Evolutionary conservation across 2,329 filamentous ascomycete species (phyloP).

Genomic region (Cytospora piceicola): DNA sequence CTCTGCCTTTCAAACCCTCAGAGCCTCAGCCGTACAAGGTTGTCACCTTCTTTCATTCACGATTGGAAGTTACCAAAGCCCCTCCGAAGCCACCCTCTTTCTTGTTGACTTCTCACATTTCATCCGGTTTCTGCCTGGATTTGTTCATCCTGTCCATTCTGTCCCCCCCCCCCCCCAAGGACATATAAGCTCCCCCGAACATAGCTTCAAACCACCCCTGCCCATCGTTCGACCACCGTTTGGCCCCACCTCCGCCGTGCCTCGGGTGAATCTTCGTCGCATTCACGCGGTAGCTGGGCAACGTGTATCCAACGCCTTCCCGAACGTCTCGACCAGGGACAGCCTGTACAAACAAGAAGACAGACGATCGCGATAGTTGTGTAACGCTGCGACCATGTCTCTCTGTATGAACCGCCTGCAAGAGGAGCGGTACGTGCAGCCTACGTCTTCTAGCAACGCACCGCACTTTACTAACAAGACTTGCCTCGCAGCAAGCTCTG

Average conservation of each 20-base stretch:
- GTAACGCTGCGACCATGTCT: slow-evolving; percentile 63
- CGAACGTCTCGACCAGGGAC: neutral
- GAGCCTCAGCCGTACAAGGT: neutral
- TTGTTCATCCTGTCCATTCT: neutral
- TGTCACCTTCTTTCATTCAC: neutral
- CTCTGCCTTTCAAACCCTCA: neutral
- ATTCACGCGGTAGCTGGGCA: neutral
- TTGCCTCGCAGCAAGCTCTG: slow-evolving; percentile 79
- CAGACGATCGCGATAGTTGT: neutral
- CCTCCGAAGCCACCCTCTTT: neutral
- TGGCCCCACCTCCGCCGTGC: slow-evolving; percentile 13
- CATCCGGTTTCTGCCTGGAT: neutral
- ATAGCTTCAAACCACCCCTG: neutral
- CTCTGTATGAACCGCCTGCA: slow-evolving; percentile 86
- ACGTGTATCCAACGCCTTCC: neutral
- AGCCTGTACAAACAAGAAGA: neutral
- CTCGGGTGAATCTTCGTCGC: neutral
- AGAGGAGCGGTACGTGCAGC: slow-evolving; percentile 74
- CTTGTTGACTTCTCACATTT: neutral
- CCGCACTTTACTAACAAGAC: slow-evolving; percentile 1
- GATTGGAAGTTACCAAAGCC: neutral
- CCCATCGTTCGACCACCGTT: neutral
- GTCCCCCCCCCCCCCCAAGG: neutral
- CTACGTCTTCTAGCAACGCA: neutral
- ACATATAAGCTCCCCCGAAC: neutral